Base-by-base conservation (phyloP, 805 yeast species). In the Cyberlindnera veronae region DNA sequence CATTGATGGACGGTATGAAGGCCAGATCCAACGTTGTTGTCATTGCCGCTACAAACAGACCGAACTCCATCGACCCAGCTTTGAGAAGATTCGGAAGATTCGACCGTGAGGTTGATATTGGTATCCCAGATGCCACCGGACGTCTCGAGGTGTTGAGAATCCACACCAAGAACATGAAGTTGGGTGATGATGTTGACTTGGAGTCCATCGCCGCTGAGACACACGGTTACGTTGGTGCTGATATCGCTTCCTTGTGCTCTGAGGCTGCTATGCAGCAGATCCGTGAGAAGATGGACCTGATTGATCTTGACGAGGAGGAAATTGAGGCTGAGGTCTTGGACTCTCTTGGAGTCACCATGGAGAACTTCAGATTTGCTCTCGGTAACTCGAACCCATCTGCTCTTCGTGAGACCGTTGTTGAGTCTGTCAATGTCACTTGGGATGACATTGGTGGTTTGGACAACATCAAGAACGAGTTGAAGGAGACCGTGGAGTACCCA, bases 251-350 rank as follows among this genome's bases (percentile, higher is more conserved):
- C 7, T 74, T 93, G 60, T 93, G 99, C 76, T 89, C 97, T n/a
- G 99, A 95, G 71, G 99, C 99, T 50, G 99, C 99, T 44, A 93
- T 93, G 99, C 99, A 93, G 76, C 99, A 95, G 74, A 93, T 93
- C 61, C 87, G 99, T 70, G 99, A 93, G 71, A 93, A 93, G 79
- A 90, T 93, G 97, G 99, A 93, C 60, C 74, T 93, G 51, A 93
- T 95, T 55, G 98, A 91, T 60, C 74, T 90, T 54, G 97, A 90
- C 48, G 95, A 89, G 66, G 97, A 90, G 48, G 93, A 91, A 55
- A 93, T 95, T 55, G 98, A 90, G 63, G 96, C 99, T 28, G 99
- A 93, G 72, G 82, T 93, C 20, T 78, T 93, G 60, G 96, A 93
- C 64, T 85, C 96, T 19, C 75, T 93, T 54, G 98, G 98, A 47